Evolutionary conservation across 2,329 filamentous ascomycete species (phyloP), one percentile per base, ranked within the genome.

Genomic region (Penicillium sp.): DNA sequence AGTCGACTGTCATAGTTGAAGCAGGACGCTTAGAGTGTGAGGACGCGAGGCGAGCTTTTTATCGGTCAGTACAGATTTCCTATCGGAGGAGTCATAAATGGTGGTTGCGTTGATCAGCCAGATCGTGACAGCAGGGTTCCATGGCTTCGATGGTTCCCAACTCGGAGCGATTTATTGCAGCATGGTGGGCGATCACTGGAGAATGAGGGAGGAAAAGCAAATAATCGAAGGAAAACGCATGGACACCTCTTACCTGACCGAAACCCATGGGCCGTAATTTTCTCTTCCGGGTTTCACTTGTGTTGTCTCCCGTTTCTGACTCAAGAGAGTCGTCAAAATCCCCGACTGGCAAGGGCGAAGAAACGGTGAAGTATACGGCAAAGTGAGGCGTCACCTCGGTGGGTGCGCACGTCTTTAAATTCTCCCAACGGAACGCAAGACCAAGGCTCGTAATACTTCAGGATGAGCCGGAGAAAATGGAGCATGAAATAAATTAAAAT

Each of bases 51-150:
- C 74, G 71, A 75, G 72, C 72, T 76, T 76, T 73, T 75, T 75
- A 75, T 73, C 66, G 56, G 69, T 69, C 64, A 67, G 63, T 64
- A 60, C 41, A 67, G 67, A 65, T 67, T 69, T 66, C 67, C 69
- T 68, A 74, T 76, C 72, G 72, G 74, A 76, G 73, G 68, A 74
- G 74, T 76, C 74, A 76, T 66, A 72, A 75, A 74, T 66, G 71
- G 9, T 5, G 69, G 69, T 67, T 70, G 66, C 68, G 72, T 71
- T 65, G 71, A 74, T 75, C 73, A 72, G 68, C 69, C 67, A 73
- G 73, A 75, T 74, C 72, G 71, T 75, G 74, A 74, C 71, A 72
- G 71, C 73, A 71, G 69, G 70, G 70, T 76, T 72, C 67, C 70
- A 74, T 74, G 71, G 70, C 71, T 72, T 72, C 70, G 72, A 71